Conservation (phyloP, 2,329 filamentous ascomycete species). For the Berkeleyomyces rouxiae region DNA sequence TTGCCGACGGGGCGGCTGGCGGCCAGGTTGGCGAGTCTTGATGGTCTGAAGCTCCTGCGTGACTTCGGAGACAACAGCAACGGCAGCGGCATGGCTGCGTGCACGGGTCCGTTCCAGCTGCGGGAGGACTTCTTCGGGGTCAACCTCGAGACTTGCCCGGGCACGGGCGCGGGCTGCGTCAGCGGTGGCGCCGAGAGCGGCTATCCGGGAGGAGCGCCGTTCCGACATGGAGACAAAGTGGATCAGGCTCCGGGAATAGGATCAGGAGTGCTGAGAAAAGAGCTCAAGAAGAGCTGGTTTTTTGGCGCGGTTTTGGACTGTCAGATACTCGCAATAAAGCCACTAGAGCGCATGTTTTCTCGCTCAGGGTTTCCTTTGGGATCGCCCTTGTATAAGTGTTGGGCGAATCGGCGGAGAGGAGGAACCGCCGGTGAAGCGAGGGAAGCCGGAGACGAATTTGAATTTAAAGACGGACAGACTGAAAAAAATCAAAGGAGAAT, state of each 20-base stretch:
- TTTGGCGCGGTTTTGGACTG: no score
- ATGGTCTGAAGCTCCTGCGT: background rate
- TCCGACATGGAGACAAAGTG: background rate
- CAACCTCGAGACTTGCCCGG: background rate
- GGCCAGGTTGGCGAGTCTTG: background rate
- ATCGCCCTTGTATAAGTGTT: no score
- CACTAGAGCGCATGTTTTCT: no score
- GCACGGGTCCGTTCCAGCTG: conserved; percentile 10
- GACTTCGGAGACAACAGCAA: background rate
- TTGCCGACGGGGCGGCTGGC: background rate
- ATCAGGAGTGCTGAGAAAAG: background rate
- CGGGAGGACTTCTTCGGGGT: conserved; percentile 2
- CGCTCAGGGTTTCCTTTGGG: no score
- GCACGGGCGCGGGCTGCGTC: background rate
- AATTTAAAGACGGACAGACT: background rate
- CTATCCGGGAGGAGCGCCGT: conserved; percentile 3
- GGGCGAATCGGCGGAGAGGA: no score
- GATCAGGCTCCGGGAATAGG: background rate
- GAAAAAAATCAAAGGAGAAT: background rate
- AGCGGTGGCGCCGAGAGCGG: background rate
- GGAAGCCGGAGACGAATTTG: background rate
- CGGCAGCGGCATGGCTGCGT: conserved; percentile 8
- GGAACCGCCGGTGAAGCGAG: no score
- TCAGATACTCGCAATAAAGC: no score
- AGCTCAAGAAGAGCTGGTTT: background rate